Percentiles rank a stretch among this genome's conserved stretches.
Conservation (phyloP, 306 rosid species). For the Corylus americana region DNA sequence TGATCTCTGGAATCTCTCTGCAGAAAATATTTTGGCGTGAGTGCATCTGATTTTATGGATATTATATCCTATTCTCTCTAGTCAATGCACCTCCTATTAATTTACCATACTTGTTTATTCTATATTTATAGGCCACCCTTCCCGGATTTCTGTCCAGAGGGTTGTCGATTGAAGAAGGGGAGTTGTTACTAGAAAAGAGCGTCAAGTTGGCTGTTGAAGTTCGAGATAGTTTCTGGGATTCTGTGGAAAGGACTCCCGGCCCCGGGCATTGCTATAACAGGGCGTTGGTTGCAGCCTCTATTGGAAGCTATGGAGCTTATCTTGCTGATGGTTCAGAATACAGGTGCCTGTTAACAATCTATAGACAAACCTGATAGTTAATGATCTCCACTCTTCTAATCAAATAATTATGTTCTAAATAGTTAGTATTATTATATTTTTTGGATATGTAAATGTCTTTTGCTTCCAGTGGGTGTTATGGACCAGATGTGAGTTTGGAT, state of each 20-base stretch:
- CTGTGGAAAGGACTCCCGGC: slow-evolving; percentile 38
- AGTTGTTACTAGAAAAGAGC: slow-evolving; percentile 56
- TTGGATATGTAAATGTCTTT: slow-evolving; percentile 6
- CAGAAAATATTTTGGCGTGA: background rate
- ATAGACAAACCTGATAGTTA: background rate
- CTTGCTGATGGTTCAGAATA: slow-evolving; percentile 98
- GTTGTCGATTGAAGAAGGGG: slow-evolving; percentile 64
- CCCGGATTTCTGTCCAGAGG: slow-evolving; percentile 84
- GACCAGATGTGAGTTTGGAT: slow-evolving; percentile 55
- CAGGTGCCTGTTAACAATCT: slow-evolving; percentile 43
- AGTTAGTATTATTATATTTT: background rate
- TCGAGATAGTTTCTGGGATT: slow-evolving; percentile 75
- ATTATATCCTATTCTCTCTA: background rate
- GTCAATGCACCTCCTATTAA: background rate
- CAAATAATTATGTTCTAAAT: background rate
- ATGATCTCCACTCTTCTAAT: background rate
- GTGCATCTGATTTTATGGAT: background rate
- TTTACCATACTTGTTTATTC: background rate
- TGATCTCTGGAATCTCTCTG: background rate
- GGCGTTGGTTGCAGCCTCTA: slow-evolving; percentile 87
- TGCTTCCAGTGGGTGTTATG: slow-evolving; percentile 64
- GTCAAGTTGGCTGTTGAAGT: slow-evolving; percentile 81
- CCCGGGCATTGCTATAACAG: slow-evolving; percentile 48
- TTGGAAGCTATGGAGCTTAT: slow-evolving; percentile 95
- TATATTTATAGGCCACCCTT: slow-evolving; percentile 57